Evolutionary conservation across 305 asterid genomes (phyloP).

Genomic region (Lippia alba): DNA sequence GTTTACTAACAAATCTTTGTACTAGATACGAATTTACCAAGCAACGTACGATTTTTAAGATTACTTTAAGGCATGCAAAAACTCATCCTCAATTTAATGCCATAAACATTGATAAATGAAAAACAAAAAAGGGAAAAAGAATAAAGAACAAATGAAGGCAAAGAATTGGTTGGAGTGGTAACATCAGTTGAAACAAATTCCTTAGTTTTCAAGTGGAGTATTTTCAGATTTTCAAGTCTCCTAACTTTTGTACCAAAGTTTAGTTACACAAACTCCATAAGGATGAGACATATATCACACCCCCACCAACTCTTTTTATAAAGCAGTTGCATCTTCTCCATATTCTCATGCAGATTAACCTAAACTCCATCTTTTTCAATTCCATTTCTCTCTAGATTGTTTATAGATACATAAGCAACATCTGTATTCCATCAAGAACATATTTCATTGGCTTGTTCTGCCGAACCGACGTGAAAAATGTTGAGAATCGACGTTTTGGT

Average conservation of each 20-base stretch:
- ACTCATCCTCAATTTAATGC: no score
- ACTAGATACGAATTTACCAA: no score
- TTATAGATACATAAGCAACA: not conserved
- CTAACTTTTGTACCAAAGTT: conserved; percentile 21
- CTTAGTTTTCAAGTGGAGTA: conserved; percentile 38
- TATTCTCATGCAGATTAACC: conserved; percentile 41
- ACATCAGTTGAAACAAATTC: conserved; percentile 17
- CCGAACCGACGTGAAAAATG: conserved; percentile 32
- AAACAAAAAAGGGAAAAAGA: no score
- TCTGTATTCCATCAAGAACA: not conserved
- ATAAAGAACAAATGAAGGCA: not conserved
- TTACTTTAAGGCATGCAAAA: no score
- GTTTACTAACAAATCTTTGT: no score
- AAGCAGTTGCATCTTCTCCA: conserved; percentile 39
- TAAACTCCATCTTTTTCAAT: conserved; percentile 12
- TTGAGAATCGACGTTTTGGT: conserved; percentile 35
- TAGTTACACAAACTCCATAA: conserved; percentile 1
- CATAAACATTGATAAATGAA: no score
- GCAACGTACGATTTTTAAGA: no score
- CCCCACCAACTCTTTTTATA: conserved; percentile 26
- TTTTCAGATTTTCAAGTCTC: conserved; percentile 26
- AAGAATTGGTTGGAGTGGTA: conserved; percentile 18
- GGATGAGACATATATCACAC: conserved; percentile 17
- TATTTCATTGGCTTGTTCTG: no score
- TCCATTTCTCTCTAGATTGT: not conserved